Percentiles rank a stretch among this genome's conserved stretches.
Evolutionary conservation across 805 yeast genomes (phyloP).

Genomic region (Pichia exigua): DNA sequence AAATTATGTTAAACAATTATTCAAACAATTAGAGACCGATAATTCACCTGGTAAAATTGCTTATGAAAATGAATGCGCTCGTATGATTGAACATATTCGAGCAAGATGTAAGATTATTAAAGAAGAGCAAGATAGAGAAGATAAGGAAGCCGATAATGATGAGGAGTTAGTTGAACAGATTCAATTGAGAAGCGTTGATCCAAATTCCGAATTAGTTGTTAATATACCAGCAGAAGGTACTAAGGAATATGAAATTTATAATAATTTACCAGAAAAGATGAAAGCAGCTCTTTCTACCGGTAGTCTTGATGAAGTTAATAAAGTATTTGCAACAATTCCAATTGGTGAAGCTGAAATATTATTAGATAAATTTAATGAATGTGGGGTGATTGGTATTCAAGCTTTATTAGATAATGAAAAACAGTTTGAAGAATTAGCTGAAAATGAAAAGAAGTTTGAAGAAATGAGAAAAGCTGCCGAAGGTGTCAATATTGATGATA

Average conservation of each 20-base stretch:
- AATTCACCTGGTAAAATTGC: slow-evolving; percentile 59
- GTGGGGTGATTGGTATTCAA: slow-evolving; percentile 77
- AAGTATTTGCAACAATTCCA: slow-evolving; percentile 65
- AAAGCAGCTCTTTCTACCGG: slow-evolving; percentile 69
- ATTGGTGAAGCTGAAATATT: slow-evolving; percentile 74
- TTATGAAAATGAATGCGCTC: slow-evolving; percentile 63
- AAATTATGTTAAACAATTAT: slow-evolving; percentile 34
- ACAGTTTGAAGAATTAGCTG: slow-evolving; percentile 50
- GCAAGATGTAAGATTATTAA: slow-evolving; percentile 63
- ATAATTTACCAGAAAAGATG: slow-evolving; percentile 51
- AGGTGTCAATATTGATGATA: slow-evolving; percentile 6
- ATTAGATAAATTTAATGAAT: slow-evolving; percentile 65
- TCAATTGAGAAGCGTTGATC: slow-evolving; percentile 84
- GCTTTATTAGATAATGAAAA: slow-evolving; percentile 67
- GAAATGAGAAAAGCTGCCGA: slow-evolving; percentile 10
- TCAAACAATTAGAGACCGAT: slow-evolving; percentile 48
- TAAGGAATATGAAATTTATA: slow-evolving; percentile 47
- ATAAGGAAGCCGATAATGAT: slow-evolving; percentile 31
- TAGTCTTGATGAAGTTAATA: slow-evolving; percentile 70
- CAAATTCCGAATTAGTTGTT: slow-evolving; percentile 65
- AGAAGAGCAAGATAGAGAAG: slow-evolving; percentile 34
- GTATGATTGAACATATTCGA: slow-evolving; percentile 69
- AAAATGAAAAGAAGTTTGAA: slow-evolving; percentile 25
- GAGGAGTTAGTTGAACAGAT: slow-evolving; percentile 69
- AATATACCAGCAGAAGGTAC: slow-evolving; percentile 55